Evolutionary conservation across 495 filamentous ascomycete species (phyloP).

Genomic region (Arthonia radiata): DNA sequence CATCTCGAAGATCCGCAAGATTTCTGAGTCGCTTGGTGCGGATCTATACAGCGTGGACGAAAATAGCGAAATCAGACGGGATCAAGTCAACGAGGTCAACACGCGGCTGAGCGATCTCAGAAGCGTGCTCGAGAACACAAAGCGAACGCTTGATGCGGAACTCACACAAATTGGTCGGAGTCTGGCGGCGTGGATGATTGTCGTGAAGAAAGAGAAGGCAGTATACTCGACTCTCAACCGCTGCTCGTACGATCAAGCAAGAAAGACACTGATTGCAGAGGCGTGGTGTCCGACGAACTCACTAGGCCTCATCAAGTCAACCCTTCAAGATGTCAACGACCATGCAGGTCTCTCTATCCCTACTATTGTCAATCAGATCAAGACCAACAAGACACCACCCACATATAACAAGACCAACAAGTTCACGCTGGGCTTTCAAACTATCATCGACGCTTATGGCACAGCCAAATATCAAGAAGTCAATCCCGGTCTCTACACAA

Average conservation of each 20-base stretch:
- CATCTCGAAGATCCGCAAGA: constrained; percentile 93
- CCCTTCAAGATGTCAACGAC: constrained; percentile 88
- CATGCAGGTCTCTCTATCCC: constrained; percentile 81
- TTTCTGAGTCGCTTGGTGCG: constrained; percentile 87
- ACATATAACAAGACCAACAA: constrained; percentile 94
- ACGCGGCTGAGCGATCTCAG: constrained; percentile 68
- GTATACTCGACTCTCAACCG: constrained; percentile 92
- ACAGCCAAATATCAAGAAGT: constrained; percentile 91
- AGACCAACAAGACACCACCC: constrained; percentile 84
- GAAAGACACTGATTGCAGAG: constrained; percentile 91
- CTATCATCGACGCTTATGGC: constrained; percentile 95
- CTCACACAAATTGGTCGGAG: constrained; percentile 76
- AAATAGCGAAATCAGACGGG: constrained; percentile 74
- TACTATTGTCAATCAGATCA: constrained; percentile 92
- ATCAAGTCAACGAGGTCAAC: constrained; percentile 94
- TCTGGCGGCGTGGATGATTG: constrained; percentile 83
- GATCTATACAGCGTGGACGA: constrained; percentile 93
- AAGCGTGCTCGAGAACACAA: constrained; percentile 86
- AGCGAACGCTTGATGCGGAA: constrained; percentile 80
- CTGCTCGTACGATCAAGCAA: constrained; percentile 84
- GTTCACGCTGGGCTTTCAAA: constrained; percentile 95
- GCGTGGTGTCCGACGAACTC: constrained; percentile 91
- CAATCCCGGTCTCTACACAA: constrained; percentile 83
- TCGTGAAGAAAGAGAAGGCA: constrained; percentile 94
- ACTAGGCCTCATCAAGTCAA: constrained; percentile 77